These are phyloP conservation scores for Moricandia moricandioides DNA, from an alignment of 345 rosid genomes.

Conservation along the genomic window DNA sequence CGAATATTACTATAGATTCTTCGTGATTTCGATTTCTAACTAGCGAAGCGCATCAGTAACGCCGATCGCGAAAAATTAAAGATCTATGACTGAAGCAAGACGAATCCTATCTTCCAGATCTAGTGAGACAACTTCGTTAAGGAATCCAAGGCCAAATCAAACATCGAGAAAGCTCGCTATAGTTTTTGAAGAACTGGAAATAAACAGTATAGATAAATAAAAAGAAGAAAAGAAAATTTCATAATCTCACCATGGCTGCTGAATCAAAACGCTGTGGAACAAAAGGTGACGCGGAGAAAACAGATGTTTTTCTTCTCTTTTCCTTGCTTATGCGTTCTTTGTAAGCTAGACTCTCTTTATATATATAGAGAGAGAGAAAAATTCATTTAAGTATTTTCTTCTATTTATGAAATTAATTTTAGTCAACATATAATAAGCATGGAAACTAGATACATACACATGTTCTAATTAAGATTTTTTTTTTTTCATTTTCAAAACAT, in stretches of 20 bases:
- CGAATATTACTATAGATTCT: slow-evolving; percentile 1
- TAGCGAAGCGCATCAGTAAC: neutral
- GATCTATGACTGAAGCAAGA: neutral
- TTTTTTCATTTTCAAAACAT: too few species aligned
- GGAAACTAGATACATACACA: neutral
- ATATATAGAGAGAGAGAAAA: neutral
- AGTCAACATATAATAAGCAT: neutral
- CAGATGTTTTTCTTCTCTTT: slow-evolving; percentile 6
- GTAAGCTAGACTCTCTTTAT: slow-evolving; percentile 22
- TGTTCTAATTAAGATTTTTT: too few species aligned
- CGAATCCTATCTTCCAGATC: slow-evolving; percentile 26
- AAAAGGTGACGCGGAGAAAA: slow-evolving; percentile 17
- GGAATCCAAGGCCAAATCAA: neutral
- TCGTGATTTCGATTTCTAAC: slow-evolving; percentile 13
- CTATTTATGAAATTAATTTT: neutral
- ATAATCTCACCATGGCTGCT: slow-evolving; percentile 24
- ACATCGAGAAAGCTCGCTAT: slow-evolving; percentile 3
- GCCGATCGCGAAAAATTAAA: neutral
- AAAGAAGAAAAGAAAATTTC: neutral
- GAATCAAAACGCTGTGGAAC: slow-evolving; percentile 19
- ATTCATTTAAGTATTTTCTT: neutral
- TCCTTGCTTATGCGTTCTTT: slow-evolving; percentile 14
- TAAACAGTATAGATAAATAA: neutral
- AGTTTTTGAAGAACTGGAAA: neutral
- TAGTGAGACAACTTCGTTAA: slow-evolving; percentile 2